These are phyloP conservation scores for Tolypocladium album DNA, from an alignment of 2,329 filamentous ascomycete species.

Conservation along the genomic window DNA sequence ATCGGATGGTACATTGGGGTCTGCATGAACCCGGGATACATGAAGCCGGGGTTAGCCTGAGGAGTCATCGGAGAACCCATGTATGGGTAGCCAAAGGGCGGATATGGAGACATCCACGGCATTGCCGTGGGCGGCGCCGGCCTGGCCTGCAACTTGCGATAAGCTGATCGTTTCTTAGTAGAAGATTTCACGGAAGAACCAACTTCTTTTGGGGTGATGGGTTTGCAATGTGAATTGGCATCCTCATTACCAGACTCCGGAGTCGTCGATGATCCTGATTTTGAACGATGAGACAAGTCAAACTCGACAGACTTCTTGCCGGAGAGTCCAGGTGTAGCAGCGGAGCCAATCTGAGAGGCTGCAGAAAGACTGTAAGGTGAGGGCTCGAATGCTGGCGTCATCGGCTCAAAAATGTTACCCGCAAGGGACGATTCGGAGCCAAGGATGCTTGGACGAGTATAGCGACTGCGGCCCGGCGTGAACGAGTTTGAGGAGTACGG, in stretches of 20 bases:
- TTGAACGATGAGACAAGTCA: not conserved
- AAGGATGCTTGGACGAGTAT: slow-evolving; percentile 6
- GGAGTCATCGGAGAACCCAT: slow-evolving; percentile 10
- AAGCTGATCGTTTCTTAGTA: not conserved
- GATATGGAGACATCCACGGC: slow-evolving; percentile 10
- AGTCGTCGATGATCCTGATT: not conserved
- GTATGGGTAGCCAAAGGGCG: slow-evolving; percentile 6
- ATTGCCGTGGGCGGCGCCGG: slow-evolving; percentile 3
- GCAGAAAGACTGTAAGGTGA: not conserved
- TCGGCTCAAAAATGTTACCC: slow-evolving; percentile 1
- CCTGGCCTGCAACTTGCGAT: not conserved
- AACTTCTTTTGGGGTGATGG: not conserved
- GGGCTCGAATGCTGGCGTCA: not conserved
- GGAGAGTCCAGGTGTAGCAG: not conserved
- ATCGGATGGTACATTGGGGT: slow-evolving; percentile 8
- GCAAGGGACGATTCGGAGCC: slow-evolving; percentile 1
- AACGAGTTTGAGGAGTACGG: slow-evolving; percentile 3
- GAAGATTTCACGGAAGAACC: not conserved
- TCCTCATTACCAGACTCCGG: not conserved
- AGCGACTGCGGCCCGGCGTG: slow-evolving; percentile 2
- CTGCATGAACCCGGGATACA: slow-evolving; percentile 12
- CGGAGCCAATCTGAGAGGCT: not conserved
- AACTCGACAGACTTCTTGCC: slow-evolving; percentile 7
- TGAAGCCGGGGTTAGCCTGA: slow-evolving; percentile 7
- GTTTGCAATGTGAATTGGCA: not conserved